These are phyloP conservation scores for Linnemannia zychae DNA, from an alignment of 192 early-diverging fungal species.

Conservation along the genomic window DNA sequence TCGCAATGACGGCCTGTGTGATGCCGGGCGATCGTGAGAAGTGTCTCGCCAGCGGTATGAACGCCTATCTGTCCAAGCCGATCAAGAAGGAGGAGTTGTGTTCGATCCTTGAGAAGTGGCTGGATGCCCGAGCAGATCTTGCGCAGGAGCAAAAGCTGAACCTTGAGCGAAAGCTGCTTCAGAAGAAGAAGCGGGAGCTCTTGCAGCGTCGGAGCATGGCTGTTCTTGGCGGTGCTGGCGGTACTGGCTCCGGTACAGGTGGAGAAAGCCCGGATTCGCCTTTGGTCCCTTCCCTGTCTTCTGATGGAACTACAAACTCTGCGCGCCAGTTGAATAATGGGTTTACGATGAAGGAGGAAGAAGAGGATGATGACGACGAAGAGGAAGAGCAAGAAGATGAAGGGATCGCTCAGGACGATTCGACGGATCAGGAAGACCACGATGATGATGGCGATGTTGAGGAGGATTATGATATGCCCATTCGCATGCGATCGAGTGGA, in stretches of 20 bases:
- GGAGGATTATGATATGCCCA: constrained; percentile 14
- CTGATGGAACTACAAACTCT: not conserved
- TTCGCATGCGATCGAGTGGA: not conserved
- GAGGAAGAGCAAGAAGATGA: constrained; percentile 12
- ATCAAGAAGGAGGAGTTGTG: constrained; percentile 62
- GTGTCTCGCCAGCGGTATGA: constrained; percentile 63
- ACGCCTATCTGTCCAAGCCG: constrained; percentile 65
- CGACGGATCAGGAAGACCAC: constrained; percentile 5
- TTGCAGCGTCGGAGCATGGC: constrained; percentile 38
- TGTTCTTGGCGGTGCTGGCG: not conserved
- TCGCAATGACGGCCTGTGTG: constrained; percentile 56
- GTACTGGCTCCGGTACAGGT: not conserved
- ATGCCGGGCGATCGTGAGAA: constrained; percentile 54
- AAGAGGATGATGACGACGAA: not conserved
- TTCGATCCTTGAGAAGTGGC: constrained; percentile 36
- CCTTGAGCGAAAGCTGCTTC: constrained; percentile 26
- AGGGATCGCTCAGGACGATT: constrained; percentile 11
- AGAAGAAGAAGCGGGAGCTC: constrained; percentile 47
- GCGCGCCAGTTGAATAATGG: not conserved
- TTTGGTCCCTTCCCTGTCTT: not conserved
- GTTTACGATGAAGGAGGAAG: not conserved
- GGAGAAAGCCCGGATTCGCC: not conserved
- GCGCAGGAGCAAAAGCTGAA: constrained; percentile 21
- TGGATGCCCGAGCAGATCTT: constrained; percentile 28
- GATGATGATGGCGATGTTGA: constrained; percentile 27